phyloP scores from a whole-genome alignment of 768 basidiomycete genomes.

The Boletus vinaceobasis region DNA sequence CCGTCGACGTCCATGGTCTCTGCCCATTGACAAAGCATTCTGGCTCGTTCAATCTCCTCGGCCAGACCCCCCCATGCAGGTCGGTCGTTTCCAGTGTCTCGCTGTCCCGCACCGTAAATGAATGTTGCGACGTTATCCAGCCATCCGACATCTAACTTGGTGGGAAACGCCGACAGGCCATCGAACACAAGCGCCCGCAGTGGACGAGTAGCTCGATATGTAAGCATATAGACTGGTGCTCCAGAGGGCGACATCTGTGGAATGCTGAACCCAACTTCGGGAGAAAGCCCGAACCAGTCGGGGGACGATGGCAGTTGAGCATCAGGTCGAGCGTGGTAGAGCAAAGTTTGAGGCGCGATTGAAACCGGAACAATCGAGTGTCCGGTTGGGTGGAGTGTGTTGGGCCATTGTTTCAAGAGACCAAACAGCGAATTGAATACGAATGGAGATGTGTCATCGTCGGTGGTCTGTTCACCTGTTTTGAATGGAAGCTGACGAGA shows the following conservation, averaged over 20 bases:
- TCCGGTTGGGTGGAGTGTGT: conserved; percentile 1
- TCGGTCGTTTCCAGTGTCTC: conserved; percentile 1
- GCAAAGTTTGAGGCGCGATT: conserved; percentile 1
- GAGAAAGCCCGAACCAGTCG: conserved; percentile 4
- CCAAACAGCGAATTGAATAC: conserved; percentile 6
- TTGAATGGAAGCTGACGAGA: not conserved
- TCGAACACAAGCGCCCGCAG: conserved; percentile 1
- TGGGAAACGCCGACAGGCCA: conserved; percentile 2
- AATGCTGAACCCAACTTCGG: conserved; percentile 4
- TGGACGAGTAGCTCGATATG: conserved; percentile 2
- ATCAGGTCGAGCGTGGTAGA: not conserved
- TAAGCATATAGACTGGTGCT: not conserved
- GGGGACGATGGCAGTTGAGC: not conserved
- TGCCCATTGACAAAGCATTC: conserved; percentile 3
- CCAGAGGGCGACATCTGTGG: conserved; percentile 2
- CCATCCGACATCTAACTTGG: conserved; percentile 1
- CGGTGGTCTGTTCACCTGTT: not conserved
- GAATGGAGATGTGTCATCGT: not conserved
- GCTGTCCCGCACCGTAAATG: conserved; percentile 1
- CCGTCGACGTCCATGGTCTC: not conserved
- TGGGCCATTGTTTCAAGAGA: conserved; percentile 8
- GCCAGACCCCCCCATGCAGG: not conserved
- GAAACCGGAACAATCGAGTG: conserved; percentile 3
- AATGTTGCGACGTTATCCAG: conserved; percentile 2
- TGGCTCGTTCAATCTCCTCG: conserved; percentile 1